Conservation (phyloP, 495 filamentous ascomycete genomes). For the Tricharina praecox region DNA sequence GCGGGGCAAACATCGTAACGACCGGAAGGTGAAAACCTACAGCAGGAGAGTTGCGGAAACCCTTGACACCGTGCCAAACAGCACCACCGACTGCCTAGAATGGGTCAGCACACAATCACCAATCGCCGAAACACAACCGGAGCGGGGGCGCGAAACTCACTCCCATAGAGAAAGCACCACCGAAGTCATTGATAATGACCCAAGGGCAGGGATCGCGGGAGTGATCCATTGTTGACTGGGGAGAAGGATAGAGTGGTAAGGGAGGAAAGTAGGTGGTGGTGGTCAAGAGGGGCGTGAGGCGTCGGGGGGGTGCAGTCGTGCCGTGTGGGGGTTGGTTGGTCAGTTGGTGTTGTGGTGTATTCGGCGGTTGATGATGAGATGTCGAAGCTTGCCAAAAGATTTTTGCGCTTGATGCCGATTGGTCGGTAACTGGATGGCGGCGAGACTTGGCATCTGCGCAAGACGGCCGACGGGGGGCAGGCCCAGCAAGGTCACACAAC, state of each 20-base stretch:
- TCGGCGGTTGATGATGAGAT: neutral
- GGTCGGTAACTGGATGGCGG: too few relatives aligned
- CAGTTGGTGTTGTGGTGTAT: too few relatives aligned
- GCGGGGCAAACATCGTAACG: constrained; percentile 13
- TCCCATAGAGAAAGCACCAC: constrained; percentile 94
- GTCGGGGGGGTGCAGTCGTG: neutral
- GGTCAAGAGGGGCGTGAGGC: neutral
- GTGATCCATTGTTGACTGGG: constrained; percentile 46
- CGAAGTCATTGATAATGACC: constrained; percentile 91
- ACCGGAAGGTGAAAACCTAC: constrained; percentile 25
- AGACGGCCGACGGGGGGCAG: too few relatives aligned
- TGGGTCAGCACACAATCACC: neutral
- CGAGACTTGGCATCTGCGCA: too few relatives aligned
- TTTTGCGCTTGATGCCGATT: neutral
- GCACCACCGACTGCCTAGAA: constrained; percentile 69
- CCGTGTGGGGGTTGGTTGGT: neutral
- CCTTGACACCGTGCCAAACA: constrained; percentile 97
- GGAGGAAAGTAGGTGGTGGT: neutral
- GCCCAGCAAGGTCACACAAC: too few relatives aligned
- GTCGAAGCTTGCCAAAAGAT: neutral
- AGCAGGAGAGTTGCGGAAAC: constrained; percentile 59
- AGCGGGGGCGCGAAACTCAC: constrained; percentile 37
- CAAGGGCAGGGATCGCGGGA: constrained; percentile 82
- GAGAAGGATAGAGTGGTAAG: neutral
- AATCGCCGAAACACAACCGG: constrained; percentile 1